These are phyloP conservation scores for Mercurialis annua DNA, from an alignment of 345 rosid genomes.

Conservation along the genomic window DNA sequence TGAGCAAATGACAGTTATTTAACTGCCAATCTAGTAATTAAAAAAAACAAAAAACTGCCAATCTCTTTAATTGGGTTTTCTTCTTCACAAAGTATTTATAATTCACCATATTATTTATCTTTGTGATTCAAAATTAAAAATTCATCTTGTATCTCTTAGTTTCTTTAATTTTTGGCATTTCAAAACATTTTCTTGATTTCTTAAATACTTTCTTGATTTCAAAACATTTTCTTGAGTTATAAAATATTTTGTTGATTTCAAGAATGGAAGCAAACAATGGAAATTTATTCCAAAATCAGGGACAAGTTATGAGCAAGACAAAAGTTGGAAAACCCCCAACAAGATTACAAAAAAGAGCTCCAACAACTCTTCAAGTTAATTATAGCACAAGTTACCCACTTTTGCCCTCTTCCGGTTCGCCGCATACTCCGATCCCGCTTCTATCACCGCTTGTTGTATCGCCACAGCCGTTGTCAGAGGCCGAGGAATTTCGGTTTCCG, in stretches of 20 bases:
- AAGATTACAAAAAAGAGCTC: constrained; percentile 63
- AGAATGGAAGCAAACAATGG: constrained; percentile 15
- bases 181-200: not conserved
- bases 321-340: constrained; percentile 44
- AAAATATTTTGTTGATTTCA: not conserved
- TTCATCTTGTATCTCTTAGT: not conserved
- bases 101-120: too few species aligned
- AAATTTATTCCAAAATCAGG: constrained; percentile 3
- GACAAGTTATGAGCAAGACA: constrained; percentile 16
- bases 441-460: constrained; percentile 46
- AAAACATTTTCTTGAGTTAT: not conserved
- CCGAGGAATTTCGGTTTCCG: constrained; percentile 29
- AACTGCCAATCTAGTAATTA: not conserved
- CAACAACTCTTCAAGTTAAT: constrained; percentile 36
- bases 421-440: constrained; percentile 43
- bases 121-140: not conserved
- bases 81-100: not conserved
- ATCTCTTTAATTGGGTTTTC: too few species aligned
- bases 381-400: not conserved
- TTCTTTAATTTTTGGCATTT: not conserved
- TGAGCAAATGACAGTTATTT: constrained; percentile 3
- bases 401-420: not conserved
- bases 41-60: too few species aligned
- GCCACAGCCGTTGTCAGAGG: constrained; percentile 25
- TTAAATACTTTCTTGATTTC: not conserved